phyloP scores from a whole-genome alignment of 345 rosid genomes.

The Heritiera littoralis region DNA sequence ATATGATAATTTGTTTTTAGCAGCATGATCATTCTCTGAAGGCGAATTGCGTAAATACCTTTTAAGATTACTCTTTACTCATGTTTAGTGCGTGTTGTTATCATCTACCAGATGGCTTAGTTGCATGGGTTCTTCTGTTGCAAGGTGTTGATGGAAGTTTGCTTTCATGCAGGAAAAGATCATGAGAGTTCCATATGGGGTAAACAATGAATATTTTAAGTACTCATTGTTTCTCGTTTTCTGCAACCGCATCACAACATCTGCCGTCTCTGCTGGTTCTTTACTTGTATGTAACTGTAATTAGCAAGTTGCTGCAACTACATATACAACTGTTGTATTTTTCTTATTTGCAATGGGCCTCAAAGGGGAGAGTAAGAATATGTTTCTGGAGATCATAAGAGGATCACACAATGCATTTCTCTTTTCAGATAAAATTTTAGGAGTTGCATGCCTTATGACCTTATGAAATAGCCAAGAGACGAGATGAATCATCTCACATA shows the following conservation, averaged over 20 bases:
- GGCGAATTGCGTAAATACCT: background rate
- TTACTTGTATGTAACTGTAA: slow-evolving; percentile 51
- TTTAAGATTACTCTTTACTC: background rate
- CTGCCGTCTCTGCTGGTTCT: slow-evolving; percentile 80
- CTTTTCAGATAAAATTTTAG: background rate
- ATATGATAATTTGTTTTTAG: background rate
- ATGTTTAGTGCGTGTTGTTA: slow-evolving; percentile 7
- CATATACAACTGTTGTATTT: slow-evolving; percentile 1
- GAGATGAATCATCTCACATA: background rate
- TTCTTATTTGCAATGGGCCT: background rate
- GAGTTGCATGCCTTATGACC: slow-evolving; percentile 2
- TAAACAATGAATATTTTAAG: slow-evolving; percentile 72
- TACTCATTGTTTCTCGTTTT: slow-evolving; percentile 89
- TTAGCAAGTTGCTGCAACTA: background rate
- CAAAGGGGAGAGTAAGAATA: background rate
- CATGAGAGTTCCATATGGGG: slow-evolving; percentile 91
- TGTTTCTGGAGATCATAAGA: background rate
- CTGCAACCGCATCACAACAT: slow-evolving; percentile 85
- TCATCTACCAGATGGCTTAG: background rate
- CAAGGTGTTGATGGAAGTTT: slow-evolving; percentile 16
- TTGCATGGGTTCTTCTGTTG: background rate
- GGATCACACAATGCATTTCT: background rate
- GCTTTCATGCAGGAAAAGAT: slow-evolving; percentile 67
- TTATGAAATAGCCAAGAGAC: background rate
- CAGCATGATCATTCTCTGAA: background rate